Conservation (phyloP, 2,329 filamentous ascomycete genomes). For the Ceratocystis lukuohia region DNA sequence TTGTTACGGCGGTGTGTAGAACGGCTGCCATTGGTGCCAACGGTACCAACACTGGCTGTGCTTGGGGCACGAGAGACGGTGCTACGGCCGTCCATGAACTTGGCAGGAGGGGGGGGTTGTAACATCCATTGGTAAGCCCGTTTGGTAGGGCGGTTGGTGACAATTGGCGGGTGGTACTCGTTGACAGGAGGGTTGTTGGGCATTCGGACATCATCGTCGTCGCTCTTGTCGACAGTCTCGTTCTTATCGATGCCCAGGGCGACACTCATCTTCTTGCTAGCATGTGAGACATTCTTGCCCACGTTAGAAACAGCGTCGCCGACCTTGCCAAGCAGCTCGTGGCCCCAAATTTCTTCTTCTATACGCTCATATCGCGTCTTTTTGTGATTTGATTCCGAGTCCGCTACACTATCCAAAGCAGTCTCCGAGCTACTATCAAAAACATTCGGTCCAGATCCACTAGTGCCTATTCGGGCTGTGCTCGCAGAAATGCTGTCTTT, state of each 20-base stretch:
- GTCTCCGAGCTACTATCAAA: conserved; percentile 19
- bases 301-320: conserved; percentile 19
- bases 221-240: conserved; percentile 37
- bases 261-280: conserved; percentile 40
- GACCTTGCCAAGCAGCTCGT: conserved; percentile 31
- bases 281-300: conserved; percentile 32
- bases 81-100: conserved; percentile 79
- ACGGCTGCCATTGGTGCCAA: conserved; percentile 14
- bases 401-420: conserved; percentile 15
- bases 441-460: conserved; percentile 42
- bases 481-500: conserved; percentile 17
- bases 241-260: conserved; percentile 40
- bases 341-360: conserved; percentile 76
- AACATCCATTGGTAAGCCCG: conserved; percentile 81
- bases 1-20: conserved; percentile 20
- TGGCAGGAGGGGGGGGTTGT: conserved; percentile 77
- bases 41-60: conserved; percentile 30
- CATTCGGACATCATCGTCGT: conserved; percentile 46
- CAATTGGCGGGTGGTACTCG: conserved; percentile 73
- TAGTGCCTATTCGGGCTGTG: conserved; percentile 36
- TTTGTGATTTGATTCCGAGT: conserved; percentile 17
- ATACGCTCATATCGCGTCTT: conserved; percentile 65
- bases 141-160: conserved; percentile 57
- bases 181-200: conserved; percentile 62
- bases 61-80: conserved; percentile 52